Percentiles rank a stretch among this genome's conserved stretches.
These are phyloP conservation scores for Zanthoxylum bungeanum DNA, from an alignment of 345 rosid genomes.

Conservation along the genomic window DNA sequence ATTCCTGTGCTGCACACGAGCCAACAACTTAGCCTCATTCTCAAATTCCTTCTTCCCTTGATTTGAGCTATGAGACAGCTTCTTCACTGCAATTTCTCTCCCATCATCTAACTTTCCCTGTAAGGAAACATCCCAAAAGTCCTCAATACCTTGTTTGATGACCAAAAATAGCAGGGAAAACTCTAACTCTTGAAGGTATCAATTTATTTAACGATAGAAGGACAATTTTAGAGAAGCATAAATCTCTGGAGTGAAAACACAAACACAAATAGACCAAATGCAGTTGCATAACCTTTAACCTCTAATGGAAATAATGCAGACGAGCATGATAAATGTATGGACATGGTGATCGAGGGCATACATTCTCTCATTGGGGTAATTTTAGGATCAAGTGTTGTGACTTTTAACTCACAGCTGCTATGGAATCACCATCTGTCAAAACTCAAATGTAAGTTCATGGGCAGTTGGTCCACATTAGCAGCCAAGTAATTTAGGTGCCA, in stretches of 20 bases:
- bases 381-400: neutral
- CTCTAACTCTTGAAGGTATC: neutral
- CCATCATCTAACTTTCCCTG: constrained; percentile 89
- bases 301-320: no score
- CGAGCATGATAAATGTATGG: neutral
- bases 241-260: neutral
- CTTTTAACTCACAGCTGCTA: neutral
- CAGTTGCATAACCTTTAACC: no score
- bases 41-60: constrained; percentile 88
- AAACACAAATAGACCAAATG: neutral
- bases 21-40: constrained; percentile 84
- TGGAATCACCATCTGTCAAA: no score
- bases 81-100: constrained; percentile 97
- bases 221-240: neutral
- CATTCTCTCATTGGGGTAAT: neutral
- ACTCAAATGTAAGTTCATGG: neutral
- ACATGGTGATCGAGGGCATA: neutral
- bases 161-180: neutral
- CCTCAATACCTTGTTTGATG: constrained; percentile 3
- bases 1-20: constrained; percentile 94
- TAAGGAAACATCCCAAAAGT: constrained; percentile 12
- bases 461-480: neutral
- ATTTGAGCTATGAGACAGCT: constrained; percentile 61
- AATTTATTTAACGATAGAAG: neutral
- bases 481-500: neutral